These are phyloP conservation scores for Biscogniauxia mediterranea DNA, from an alignment of 2,329 filamentous ascomycete genomes.

Conservation along the genomic window DNA sequence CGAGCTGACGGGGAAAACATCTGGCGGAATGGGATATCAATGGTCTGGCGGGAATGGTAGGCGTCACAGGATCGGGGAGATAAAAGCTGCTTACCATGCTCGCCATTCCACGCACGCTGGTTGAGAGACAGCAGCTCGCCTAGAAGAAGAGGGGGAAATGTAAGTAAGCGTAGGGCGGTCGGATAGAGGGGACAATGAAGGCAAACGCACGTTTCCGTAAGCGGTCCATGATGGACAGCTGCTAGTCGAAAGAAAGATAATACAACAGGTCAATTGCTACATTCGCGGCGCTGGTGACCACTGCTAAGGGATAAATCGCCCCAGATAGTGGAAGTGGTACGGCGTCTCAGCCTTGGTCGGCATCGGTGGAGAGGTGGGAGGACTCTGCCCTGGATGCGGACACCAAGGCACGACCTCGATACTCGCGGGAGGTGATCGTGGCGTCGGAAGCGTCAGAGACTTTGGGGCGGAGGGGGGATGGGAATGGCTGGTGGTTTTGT, in stretches of 20 bases:
- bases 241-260: constrained; percentile 30
- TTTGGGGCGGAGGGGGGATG: not conserved
- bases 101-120: constrained; percentile 81
- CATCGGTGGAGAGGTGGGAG: constrained; percentile 37
- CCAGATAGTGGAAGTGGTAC: constrained; percentile 41
- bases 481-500: not conserved
- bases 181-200: constrained; percentile 1
- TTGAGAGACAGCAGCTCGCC: constrained; percentile 91
- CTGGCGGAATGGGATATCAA: constrained; percentile 44
- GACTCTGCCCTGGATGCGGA: constrained; percentile 26
- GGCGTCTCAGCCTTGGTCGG: constrained; percentile 42
- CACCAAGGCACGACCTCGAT: constrained; percentile 18
- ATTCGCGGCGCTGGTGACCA: constrained; percentile 41
- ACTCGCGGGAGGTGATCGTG: not conserved
- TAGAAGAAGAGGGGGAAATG: constrained; percentile 38
- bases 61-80: not conserved
- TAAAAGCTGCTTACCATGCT: constrained; percentile 61
- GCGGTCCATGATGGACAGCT: constrained; percentile 59
- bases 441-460: not conserved
- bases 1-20: constrained; percentile 72
- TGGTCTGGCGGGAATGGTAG: not conserved
- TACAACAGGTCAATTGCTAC: constrained; percentile 38
- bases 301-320: constrained; percentile 45
- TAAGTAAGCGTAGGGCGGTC: constrained; percentile 15
- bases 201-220: constrained; percentile 57